Evolutionary conservation across 352 stramenopile species (phyloP), one percentile per base, ranked within the genome.

Genomic region (Phytophthora kernoviae): DNA sequence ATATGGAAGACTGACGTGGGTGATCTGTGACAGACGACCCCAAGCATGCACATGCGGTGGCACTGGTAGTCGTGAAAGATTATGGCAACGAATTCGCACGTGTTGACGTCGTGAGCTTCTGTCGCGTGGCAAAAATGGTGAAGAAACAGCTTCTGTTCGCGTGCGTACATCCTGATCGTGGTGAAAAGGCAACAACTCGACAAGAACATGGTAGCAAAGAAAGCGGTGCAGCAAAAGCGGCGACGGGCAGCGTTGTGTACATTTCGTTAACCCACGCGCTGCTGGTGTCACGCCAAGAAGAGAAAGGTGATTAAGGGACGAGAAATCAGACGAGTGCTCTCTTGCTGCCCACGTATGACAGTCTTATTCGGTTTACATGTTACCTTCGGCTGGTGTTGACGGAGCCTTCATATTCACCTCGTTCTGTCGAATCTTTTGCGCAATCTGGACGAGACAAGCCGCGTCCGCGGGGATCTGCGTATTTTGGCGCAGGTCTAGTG

Each of bases 401-500:
- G 50, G 21, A 20, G 45, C 62, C 53, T 86, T 88, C 20, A 73
- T 66, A 47, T 83, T 77, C 24, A 90, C 65, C 54, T 94, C 85
- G 54, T 94, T 94, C 46, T 80, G 79, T 30, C 82, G 77, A 10
- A 91, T 64, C 54, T 84, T 91, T 53, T 91, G 77, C 18, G 83
- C 79, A 30, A 92, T 88, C 36, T 84, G 73, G n/a, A 78, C 58
- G 1, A 91, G 60, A 22, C 78, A 85, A 14, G 80, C 65, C 6
- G 82, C 74, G 39, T 89, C 73, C 1, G 60, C 68, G 2, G 81
- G 69, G 34, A 94, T 90, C 21, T 89, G 73, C 30, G 50, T 62
- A 34, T 96, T 96, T 62, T 86, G 83, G 11, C 88, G 85, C 36
- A 94, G 55, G 40, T 96, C 88, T 5, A 96, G 57, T 8, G 82